Base-by-base conservation (phyloP, 352 stramenopile species). In the Phytophthora citricola region DNA sequence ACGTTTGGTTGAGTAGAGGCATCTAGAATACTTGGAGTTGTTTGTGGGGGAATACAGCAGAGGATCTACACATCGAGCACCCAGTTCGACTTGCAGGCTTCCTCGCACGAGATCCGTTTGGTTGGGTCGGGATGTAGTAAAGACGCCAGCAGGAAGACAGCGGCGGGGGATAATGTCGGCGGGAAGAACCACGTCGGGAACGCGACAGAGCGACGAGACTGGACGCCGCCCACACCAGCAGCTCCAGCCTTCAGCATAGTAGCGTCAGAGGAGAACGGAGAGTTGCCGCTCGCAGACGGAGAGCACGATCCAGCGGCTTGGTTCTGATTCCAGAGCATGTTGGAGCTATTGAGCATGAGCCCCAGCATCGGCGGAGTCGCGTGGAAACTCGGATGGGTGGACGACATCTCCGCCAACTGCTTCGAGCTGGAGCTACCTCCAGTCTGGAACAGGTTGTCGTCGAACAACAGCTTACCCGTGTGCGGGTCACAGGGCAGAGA, bases 151-250 rank as follows among this genome's bases (percentile, higher is more conserved):
- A 97, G 48, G 46, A 88, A 89, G 20, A 86, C 79, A 2, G 86
- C 83, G 9, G 76, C 36, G 3, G 85, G 75, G 4, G 81, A 90
- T 55, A 97, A 73, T 62, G 81, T 83, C 12, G 82, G 66, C 10
- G 90, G 87, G 70, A 97, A 97, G 22, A 96, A 83, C 88, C 90
- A 97, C 43, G 75, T 73, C 8, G 90, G 90, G 59, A 93, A 97
- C 5, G 76, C 69, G 39, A 93, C 79, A 5, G 77, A 69, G 53
- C 81, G 40, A 48, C 75, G 72, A n/a, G 61, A 22, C 43, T 75
- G 56, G 4, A 65, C 56, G 20, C 50, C 60, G 14, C 60, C 66
- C 9, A 22, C 57, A 27, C 55, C 67, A 24, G 50, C 61, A 55
- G 64, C 56, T 56, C 65, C 69, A 4, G 62, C 22, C 44, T 77